phyloP scores from a whole-genome alignment of 208 protist genomes.

The Leishmania major region DNA sequence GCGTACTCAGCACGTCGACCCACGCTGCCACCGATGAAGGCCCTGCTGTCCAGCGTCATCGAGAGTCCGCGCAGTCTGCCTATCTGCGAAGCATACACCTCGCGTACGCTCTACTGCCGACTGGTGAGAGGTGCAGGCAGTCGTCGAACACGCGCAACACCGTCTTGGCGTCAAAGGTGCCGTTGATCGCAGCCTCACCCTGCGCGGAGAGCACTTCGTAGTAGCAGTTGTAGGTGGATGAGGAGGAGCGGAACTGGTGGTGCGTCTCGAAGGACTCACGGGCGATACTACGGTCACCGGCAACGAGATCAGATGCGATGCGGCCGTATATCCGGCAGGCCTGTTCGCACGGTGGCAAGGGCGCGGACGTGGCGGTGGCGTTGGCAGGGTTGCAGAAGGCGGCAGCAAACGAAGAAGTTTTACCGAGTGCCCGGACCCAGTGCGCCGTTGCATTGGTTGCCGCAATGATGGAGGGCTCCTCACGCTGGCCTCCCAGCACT shows the following conservation, averaged over 20 bases:
- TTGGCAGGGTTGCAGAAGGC: neutral
- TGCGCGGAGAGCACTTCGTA: conserved; percentile 1
- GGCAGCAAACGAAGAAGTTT: neutral
- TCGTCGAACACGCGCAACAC: conserved; percentile 19
- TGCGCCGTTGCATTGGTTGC: neutral
- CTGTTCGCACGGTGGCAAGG: neutral
- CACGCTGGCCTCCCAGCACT: neutral
- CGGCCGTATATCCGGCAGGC: neutral
- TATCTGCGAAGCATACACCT: conserved; percentile 7
- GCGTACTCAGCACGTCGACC: neutral
- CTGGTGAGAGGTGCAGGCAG: conserved; percentile 27
- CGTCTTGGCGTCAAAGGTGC: neutral
- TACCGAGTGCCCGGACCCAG: neutral
- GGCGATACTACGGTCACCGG: neutral
- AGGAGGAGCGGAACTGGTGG: neutral
- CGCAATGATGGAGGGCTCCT: neutral
- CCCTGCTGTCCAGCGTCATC: neutral
- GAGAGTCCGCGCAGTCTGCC: neutral
- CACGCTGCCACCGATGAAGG: neutral
- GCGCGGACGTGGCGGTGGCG: neutral
- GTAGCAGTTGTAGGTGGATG: conserved; percentile 11
- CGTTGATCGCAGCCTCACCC: neutral
- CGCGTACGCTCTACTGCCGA: conserved; percentile 9
- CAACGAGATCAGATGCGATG: neutral
- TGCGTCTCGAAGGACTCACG: neutral